Evolutionary conservation across 768 basidiomycete genomes (phyloP).

Genomic region (Kondoa subrosea): DNA sequence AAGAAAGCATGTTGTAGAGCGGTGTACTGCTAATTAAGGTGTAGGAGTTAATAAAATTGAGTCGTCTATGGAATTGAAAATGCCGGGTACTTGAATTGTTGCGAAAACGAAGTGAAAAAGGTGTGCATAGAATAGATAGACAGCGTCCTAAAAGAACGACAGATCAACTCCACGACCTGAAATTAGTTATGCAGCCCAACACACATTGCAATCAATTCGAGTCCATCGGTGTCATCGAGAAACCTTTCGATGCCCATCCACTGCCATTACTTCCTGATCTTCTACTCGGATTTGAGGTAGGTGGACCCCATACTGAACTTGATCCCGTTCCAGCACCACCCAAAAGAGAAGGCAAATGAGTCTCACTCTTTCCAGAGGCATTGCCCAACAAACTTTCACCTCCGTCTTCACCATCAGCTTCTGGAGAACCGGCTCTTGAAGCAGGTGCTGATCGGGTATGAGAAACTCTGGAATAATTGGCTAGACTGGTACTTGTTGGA

Average conservation of each 20-base stretch:
- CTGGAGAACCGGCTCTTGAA: background rate
- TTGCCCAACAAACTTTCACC: too few species aligned
- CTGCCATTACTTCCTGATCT: background rate
- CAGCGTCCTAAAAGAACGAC: too few species aligned
- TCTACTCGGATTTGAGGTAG: background rate
- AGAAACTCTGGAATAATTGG: background rate
- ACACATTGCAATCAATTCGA: background rate
- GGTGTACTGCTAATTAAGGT: too few species aligned
- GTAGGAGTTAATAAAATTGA: too few species aligned
- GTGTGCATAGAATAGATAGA: too few species aligned
- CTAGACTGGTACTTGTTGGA: background rate
- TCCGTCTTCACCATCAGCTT: background rate
- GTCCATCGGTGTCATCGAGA: background rate
- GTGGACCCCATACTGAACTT: background rate
- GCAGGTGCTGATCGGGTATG: slow-evolving; percentile 8
- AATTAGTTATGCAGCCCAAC: too few species aligned
- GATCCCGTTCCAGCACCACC: background rate
- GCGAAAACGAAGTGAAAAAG: too few species aligned
- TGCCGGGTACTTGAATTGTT: too few species aligned
- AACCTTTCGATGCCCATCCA: background rate
- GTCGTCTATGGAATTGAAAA: too few species aligned
- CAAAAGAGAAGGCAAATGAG: background rate
- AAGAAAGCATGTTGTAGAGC: too few species aligned
- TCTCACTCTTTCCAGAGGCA: background rate
- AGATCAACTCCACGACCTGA: too few species aligned